Percentiles rank a stretch among this genome's conserved stretches.
These are phyloP conservation scores for Ascodesmis nigricans DNA, from an alignment of 495 filamentous ascomycete species.

Conservation along the genomic window DNA sequence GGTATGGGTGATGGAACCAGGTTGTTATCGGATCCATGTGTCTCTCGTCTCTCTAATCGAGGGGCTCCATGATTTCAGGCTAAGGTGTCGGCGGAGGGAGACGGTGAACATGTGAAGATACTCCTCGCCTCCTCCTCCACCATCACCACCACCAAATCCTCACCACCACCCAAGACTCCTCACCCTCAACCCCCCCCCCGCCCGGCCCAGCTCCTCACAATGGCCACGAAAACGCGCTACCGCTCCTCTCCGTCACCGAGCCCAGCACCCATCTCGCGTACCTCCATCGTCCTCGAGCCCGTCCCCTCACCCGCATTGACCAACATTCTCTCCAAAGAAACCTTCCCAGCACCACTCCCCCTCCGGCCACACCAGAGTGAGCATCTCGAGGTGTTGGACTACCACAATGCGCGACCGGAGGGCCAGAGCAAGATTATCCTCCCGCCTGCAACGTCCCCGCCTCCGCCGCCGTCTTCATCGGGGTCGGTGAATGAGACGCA, in stretches of 20 bases:
- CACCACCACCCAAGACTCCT: too few relatives aligned
- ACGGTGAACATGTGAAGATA: too few relatives aligned
- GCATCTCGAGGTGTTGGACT: conserved; percentile 15
- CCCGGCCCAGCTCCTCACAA: conserved; percentile 3
- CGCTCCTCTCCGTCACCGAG: conserved; percentile 26
- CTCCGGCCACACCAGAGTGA: conserved; percentile 1
- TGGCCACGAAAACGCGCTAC: conserved; percentile 22
- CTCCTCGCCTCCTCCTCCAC: too few relatives aligned
- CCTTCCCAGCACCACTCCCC: conserved; percentile 5
- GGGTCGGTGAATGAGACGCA: neutral
- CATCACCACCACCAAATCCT: too few relatives aligned
- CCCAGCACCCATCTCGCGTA: conserved; percentile 1
- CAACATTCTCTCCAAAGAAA: conserved; percentile 3
- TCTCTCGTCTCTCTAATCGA: too few relatives aligned
- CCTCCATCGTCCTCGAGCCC: conserved; percentile 3
- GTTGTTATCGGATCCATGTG: too few relatives aligned
- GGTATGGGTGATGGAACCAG: too few relatives aligned
- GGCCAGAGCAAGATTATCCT: conserved; percentile 6
- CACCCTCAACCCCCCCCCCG: neutral
- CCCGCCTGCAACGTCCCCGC: conserved; percentile 3
- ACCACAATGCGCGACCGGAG: conserved; percentile 13
- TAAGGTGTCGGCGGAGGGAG: too few relatives aligned
- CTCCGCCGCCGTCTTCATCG: neutral
- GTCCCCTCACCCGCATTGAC: conserved; percentile 7
- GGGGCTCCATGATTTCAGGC: too few relatives aligned